A percentile compares a stretch with the other conserved stretches of the same genome.
These are phyloP conservation scores for Aureobasidium sp. DNA, from an alignment of 2,329 filamentous ascomycete species.

Conservation along the genomic window DNA sequence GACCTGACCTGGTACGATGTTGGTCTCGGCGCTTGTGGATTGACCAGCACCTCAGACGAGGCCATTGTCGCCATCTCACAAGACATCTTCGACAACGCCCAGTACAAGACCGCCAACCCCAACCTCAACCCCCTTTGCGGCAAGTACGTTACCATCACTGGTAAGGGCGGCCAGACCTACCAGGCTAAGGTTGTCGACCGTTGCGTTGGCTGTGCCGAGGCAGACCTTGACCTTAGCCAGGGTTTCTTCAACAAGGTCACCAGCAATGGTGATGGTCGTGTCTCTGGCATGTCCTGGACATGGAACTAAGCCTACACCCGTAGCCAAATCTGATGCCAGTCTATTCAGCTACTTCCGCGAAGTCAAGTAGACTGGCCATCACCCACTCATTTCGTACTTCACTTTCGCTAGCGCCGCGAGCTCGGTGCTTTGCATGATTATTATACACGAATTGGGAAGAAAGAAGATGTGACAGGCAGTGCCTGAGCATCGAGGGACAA, in stretches of 20 bases:
- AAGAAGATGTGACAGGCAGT: slow-evolving; percentile 14
- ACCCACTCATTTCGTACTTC: slow-evolving; percentile 14
- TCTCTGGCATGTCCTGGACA: slow-evolving; percentile 37
- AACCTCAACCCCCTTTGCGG: slow-evolving; percentile 67
- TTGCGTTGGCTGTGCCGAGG: slow-evolving; percentile 59
- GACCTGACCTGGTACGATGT: slow-evolving; percentile 69
- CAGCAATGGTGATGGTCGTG: slow-evolving; percentile 31
- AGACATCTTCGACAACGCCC: slow-evolving; percentile 52
- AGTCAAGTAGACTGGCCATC: slow-evolving; percentile 8
- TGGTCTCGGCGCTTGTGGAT: slow-evolving; percentile 63
- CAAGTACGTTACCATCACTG: slow-evolving; percentile 56
- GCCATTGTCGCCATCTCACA: slow-evolving; percentile 64
- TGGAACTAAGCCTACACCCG: slow-evolving; percentile 25
- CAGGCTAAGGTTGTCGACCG: slow-evolving; percentile 63
- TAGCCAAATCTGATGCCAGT: not conserved
- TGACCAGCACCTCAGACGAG: slow-evolving; percentile 49
- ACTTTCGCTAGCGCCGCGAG: slow-evolving; percentile 15
- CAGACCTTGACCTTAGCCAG: slow-evolving; percentile 54
- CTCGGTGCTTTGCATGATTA: slow-evolving; percentile 14
- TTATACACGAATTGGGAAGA: slow-evolving; percentile 5
- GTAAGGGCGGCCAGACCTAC: slow-evolving; percentile 50
- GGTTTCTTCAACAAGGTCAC: slow-evolving; percentile 33
- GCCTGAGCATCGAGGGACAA: not conserved
- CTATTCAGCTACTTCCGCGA: slow-evolving; percentile 9
- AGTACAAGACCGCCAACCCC: slow-evolving; percentile 31